Evolutionary conservation across 345 rosid species (phyloP).

Genomic region (Rhodamnia argentea): DNA sequence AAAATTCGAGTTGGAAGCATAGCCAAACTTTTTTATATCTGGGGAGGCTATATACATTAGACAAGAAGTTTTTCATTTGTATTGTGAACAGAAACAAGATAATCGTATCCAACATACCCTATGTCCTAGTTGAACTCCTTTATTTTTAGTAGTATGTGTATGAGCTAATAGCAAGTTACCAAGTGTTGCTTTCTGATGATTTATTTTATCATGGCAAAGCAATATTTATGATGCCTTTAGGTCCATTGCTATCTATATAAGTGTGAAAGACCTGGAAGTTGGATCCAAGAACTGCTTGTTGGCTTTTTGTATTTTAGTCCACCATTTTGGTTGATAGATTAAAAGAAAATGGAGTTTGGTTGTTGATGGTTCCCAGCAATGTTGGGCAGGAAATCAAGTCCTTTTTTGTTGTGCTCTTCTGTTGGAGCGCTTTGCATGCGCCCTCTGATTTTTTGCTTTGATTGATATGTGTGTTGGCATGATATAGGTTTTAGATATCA

Average conservation of each 20-base stretch:
- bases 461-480: neutral
- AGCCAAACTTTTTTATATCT: neutral
- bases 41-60: neutral
- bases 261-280: neutral
- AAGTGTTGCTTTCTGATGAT: neutral
- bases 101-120: neutral
- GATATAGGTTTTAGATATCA: neutral
- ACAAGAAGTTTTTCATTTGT: neutral
- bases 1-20: neutral
- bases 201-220: neutral
- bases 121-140: neutral
- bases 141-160: neutral
- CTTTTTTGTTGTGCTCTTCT: neutral
- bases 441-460: neutral
- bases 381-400: neutral
- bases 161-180: neutral
- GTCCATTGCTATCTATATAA: neutral
- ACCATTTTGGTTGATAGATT: neutral
- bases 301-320: neutral
- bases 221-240: neutral
- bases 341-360: neutral
- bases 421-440: neutral
- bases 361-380: neutral
- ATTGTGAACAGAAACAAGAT: neutral
- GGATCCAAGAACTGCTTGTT: neutral